These are phyloP conservation scores for Cicer cuneatum DNA, from an alignment of 306 rosid genomes.

Conservation along the genomic window DNA sequence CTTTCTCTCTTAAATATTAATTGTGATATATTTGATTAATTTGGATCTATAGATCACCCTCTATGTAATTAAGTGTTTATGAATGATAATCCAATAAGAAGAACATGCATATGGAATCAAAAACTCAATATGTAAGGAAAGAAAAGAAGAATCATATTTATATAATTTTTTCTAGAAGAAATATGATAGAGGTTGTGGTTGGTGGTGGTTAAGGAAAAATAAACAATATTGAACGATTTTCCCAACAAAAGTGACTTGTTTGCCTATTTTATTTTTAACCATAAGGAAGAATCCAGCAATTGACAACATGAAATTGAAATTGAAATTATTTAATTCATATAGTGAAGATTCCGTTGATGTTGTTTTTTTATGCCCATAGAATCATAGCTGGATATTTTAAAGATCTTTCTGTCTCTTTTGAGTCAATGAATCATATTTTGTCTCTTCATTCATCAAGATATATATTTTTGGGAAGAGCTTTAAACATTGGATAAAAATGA, in stretches of 20 bases:
- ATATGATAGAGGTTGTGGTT: neutral
- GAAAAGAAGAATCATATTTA: neutral
- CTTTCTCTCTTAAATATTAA: neutral
- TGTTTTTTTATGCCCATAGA: neutral
- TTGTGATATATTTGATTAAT: neutral
- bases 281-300: neutral
- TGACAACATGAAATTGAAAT: neutral
- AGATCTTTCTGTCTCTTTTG: neutral
- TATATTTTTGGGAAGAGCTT: neutral
- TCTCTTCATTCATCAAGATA: neutral
- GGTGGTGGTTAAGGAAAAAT: neutral
- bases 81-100: constrained; percentile 9
- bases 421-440: neutral
- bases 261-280: neutral
- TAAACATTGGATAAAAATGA: neutral
- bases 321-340: neutral
- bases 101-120: constrained; percentile 9
- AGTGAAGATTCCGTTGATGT: neutral
- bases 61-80: neutral
- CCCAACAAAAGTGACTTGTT: neutral
- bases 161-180: neutral
- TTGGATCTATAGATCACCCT: neutral
- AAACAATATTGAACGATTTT: too few relatives aligned
- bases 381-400: neutral
- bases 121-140: neutral